Evolutionary conservation across 805 yeast genomes (phyloP).

Genomic region (Cyberlindnera suaveolens): DNA sequence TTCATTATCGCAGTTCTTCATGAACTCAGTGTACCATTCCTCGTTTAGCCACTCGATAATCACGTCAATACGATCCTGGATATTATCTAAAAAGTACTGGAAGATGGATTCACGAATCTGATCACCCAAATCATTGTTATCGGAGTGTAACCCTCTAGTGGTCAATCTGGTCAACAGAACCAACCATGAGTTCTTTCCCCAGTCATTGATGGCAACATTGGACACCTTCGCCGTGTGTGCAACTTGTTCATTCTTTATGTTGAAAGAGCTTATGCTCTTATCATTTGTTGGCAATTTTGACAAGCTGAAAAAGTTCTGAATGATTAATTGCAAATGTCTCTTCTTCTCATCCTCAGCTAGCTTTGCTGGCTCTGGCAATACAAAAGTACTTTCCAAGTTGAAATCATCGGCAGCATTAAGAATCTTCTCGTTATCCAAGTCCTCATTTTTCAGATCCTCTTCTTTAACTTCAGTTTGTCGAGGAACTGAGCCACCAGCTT

Average conservation of each 20-base stretch:
- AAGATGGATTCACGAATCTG: slow-evolving; percentile 65
- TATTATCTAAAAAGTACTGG: slow-evolving; percentile 65
- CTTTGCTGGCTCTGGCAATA: slow-evolving; percentile 52
- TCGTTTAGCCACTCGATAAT: slow-evolving; percentile 92
- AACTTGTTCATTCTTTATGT: slow-evolving; percentile 15
- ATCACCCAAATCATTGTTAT: slow-evolving; percentile 43
- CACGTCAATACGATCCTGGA: slow-evolving; percentile 64
- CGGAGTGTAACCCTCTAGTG: slow-evolving; percentile 63
- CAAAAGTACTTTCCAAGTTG: slow-evolving; percentile 37
- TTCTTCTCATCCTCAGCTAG: slow-evolving; percentile 50
- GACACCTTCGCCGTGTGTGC: slow-evolving; percentile 21
- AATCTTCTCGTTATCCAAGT: slow-evolving; percentile 19
- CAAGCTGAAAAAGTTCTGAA: slow-evolving; percentile 50
- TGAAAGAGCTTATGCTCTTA: slow-evolving; percentile 15
- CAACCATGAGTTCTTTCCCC: slow-evolving; percentile 73
- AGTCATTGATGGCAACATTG: slow-evolving; percentile 35
- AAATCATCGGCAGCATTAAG: slow-evolving; percentile 25
- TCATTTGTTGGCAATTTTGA: slow-evolving; percentile 29
- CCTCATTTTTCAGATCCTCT: slow-evolving; percentile 18
- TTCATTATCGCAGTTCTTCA: slow-evolving; percentile 22
- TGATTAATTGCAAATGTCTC: slow-evolving; percentile 48
- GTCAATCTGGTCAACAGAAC: slow-evolving; percentile 68
- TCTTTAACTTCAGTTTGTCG: slow-evolving; percentile 26
- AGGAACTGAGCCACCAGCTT: slow-evolving; percentile 7
- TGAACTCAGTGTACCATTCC: slow-evolving; percentile 73